These are phyloP conservation scores for Trebouxia sp. DNA, from an alignment of 139 green algal species.

Conservation along the genomic window DNA sequence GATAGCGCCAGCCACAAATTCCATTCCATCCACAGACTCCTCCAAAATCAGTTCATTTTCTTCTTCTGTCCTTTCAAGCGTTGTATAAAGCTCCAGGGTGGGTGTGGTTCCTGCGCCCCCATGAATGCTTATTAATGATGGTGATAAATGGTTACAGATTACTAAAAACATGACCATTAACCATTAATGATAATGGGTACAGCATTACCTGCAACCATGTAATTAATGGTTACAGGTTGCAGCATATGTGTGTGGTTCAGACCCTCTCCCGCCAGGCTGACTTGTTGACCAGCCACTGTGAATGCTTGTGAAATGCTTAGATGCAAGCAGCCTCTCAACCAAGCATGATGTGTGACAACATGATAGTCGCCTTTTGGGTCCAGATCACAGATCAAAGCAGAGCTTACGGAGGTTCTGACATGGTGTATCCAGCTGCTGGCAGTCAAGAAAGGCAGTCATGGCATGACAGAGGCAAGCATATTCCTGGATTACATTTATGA, in stretches of 20 bases:
- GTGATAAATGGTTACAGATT: neutral
- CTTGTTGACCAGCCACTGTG: no score
- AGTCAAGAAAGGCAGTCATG: neutral
- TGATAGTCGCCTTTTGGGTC: neutral
- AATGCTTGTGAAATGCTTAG: no score
- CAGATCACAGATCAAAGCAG: neutral
- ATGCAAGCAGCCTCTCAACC: no score
- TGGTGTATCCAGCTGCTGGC: neutral
- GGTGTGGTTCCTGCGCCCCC: conserved; percentile 19
- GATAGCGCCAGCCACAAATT: neutral
- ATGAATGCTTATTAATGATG: no score
- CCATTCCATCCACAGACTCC: conserved; percentile 30
- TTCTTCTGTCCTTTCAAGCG: neutral
- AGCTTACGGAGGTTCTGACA: neutral
- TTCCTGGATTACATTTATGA: no score
- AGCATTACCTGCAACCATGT: no score
- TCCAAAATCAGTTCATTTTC: conserved; percentile 31
- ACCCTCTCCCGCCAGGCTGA: no score
- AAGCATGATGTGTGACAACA: neutral
- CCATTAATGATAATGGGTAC: no score
- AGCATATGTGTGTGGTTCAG: no score
- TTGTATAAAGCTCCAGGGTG: conserved; percentile 36
- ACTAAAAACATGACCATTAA: no score
- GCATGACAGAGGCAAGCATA: no score
- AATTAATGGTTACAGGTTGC: no score